Conservation (phyloP, 345 rosid species). For the Rhodomyrtus tomentosa region DNA sequence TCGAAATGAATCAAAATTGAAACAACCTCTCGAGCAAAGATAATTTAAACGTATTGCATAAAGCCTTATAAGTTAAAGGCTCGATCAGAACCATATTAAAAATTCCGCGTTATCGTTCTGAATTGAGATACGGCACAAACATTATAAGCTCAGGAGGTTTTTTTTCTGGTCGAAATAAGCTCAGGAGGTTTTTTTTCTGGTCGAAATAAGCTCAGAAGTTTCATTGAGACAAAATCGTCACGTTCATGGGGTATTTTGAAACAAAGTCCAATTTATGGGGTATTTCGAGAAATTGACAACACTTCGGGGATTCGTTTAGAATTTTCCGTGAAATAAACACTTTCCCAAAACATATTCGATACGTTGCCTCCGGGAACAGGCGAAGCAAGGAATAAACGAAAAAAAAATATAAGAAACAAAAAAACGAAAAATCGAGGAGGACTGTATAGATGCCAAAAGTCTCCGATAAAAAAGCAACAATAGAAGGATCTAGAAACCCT, state of each 20-base stretch:
- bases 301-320: background rate
- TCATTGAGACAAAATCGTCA: background rate
- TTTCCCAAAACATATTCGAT: background rate
- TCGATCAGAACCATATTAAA: background rate
- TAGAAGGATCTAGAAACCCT: conserved; percentile 67
- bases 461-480: background rate
- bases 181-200: too few species aligned
- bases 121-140: background rate
- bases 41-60: background rate
- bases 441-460: background rate
- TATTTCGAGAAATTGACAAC: background rate
- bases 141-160: too few species aligned
- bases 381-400: background rate
- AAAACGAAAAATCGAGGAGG: background rate
- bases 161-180: too few species aligned
- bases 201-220: too few species aligned
- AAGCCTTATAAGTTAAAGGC: background rate
- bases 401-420: too few species aligned
- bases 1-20: background rate
- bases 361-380: background rate
- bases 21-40: background rate
- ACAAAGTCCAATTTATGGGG: background rate
- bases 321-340: background rate
- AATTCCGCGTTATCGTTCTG: rapidly evolving
- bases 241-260: background rate